phyloP scores from a whole-genome alignment of 202 grass and related monocot species.

The Saccharum hybrid region DNA sequence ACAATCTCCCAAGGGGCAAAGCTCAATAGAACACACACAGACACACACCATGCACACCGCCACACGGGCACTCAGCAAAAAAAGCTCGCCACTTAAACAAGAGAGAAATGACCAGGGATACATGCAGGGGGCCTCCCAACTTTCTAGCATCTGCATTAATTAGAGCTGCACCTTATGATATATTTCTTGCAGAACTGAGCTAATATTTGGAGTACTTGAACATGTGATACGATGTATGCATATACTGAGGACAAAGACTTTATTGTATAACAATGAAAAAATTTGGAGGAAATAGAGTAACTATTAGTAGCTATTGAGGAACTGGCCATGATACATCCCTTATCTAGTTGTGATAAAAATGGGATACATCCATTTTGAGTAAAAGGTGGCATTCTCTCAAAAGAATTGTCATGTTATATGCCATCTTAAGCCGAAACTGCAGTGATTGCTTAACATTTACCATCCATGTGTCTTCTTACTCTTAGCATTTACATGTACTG shows the following conservation, averaged over 20 bases:
- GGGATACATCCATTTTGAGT: slow-evolving; percentile 10
- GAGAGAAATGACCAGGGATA: background rate
- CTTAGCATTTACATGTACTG: background rate
- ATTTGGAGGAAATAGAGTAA: slow-evolving; percentile 23
- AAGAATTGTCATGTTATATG: background rate
- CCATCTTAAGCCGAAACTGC: background rate
- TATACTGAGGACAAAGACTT: background rate
- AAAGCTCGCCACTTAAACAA: background rate
- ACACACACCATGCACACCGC: background rate
- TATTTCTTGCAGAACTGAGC: background rate
- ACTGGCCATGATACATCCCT: slow-evolving; percentile 1
- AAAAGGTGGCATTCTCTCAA: background rate
- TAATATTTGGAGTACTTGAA: slow-evolving; percentile 6
- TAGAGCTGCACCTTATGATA: background rate
- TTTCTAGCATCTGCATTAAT: background rate
- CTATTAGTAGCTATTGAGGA: background rate
- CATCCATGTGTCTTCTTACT: background rate
- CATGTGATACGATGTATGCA: background rate
- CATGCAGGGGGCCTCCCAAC: background rate
- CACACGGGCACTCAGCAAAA: background rate
- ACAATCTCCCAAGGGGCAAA: background rate
- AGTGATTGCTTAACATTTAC: background rate
- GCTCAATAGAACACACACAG: background rate
- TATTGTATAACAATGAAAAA: slow-evolving; percentile 13
- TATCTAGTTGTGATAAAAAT: slow-evolving; percentile 15